Percentiles rank a stretch among this genome's conserved stretches.
These are phyloP conservation scores for Penicillium polonicum DNA, from an alignment of 2,329 filamentous ascomycete genomes.

Conservation along the genomic window DNA sequence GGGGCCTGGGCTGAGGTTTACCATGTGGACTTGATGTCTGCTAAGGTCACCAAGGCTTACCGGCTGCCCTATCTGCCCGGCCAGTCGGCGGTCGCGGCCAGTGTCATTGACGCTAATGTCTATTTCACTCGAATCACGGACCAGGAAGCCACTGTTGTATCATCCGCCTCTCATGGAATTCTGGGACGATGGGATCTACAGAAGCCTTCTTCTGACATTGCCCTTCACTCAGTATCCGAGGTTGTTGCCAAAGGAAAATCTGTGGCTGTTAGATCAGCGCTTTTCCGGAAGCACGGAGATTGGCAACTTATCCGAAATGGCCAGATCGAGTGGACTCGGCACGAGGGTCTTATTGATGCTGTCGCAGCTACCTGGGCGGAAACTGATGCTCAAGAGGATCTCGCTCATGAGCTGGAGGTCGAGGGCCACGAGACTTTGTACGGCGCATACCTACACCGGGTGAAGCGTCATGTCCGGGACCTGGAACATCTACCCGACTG, in stretches of 20 bases:
- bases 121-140: slow-evolving; percentile 83
- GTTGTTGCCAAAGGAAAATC: slow-evolving; percentile 71
- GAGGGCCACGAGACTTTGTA: slow-evolving; percentile 81
- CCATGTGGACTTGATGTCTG: slow-evolving; percentile 72
- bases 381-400: slow-evolving; percentile 67
- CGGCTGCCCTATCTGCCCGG: slow-evolving; percentile 70
- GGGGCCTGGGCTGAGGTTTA: slow-evolving; percentile 83
- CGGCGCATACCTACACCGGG: slow-evolving; percentile 81
- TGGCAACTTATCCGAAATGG: slow-evolving; percentile 86
- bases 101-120: slow-evolving; percentile 74
- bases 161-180: slow-evolving; percentile 73
- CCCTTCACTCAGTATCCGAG: slow-evolving; percentile 73
- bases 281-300: slow-evolving; percentile 64
- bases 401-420: slow-evolving; percentile 77
- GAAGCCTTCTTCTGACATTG: slow-evolving; percentile 44
- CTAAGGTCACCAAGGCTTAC: slow-evolving; percentile 72
- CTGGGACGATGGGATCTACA: slow-evolving; percentile 71
- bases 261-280: slow-evolving; percentile 75
- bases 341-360: slow-evolving; percentile 78
- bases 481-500: slow-evolving; percentile 70
- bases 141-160: slow-evolving; percentile 70
- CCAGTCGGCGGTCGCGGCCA: slow-evolving; percentile 73
- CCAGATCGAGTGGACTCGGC: slow-evolving; percentile 73
- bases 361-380: slow-evolving; percentile 79
- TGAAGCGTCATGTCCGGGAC: slow-evolving; percentile 77